phyloP scores from a whole-genome alignment of 495 filamentous ascomycete species.

The Penicillium antarcticum region DNA sequence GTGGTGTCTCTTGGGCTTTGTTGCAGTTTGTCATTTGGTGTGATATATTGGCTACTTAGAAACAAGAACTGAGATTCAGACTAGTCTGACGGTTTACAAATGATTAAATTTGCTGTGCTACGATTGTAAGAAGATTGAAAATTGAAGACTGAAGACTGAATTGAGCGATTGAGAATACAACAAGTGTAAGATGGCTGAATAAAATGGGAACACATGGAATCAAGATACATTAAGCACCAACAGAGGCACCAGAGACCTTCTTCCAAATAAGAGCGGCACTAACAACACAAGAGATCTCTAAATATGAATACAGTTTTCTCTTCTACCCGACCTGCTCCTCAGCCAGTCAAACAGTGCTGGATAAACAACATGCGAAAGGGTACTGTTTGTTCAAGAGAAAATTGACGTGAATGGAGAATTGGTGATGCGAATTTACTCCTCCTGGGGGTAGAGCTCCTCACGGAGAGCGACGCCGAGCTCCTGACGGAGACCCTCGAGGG shows the following conservation, averaged over 20 bases:
- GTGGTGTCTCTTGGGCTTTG: not conserved
- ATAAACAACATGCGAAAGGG: conserved; percentile 13
- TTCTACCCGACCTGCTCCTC: conserved; percentile 30
- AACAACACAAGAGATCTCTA: conserved; percentile 37
- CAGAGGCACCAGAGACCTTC: conserved; percentile 20
- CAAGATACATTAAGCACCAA: conserved; percentile 29
- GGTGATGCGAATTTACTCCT: conserved; percentile 43
- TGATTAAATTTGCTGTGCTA: not conserved
- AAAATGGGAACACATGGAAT: conserved; percentile 14
- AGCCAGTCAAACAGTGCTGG: conserved; percentile 14
- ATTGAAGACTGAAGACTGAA: conserved; percentile 1
- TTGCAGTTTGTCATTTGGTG: conserved; percentile 1
- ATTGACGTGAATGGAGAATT: conserved; percentile 23
- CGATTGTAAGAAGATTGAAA: not conserved
- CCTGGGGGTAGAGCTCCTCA: conserved; percentile 91
- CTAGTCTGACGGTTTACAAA: not conserved
- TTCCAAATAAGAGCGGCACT: conserved; percentile 28
- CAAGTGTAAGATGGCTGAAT: conserved; percentile 9
- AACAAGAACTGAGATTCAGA: not conserved
- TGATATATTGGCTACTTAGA: conserved; percentile 7
- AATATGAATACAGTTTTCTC: conserved; percentile 50
- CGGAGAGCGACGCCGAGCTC: conserved; percentile 89
- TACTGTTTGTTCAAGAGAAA: conserved; percentile 21
- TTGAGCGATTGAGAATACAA: conserved; percentile 4
- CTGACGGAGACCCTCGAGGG: conserved; percentile 88